These are phyloP conservation scores for Leccinum pallidistipes DNA, from an alignment of 1,284 basidiomycete genomes.

Conservation along the genomic window DNA sequence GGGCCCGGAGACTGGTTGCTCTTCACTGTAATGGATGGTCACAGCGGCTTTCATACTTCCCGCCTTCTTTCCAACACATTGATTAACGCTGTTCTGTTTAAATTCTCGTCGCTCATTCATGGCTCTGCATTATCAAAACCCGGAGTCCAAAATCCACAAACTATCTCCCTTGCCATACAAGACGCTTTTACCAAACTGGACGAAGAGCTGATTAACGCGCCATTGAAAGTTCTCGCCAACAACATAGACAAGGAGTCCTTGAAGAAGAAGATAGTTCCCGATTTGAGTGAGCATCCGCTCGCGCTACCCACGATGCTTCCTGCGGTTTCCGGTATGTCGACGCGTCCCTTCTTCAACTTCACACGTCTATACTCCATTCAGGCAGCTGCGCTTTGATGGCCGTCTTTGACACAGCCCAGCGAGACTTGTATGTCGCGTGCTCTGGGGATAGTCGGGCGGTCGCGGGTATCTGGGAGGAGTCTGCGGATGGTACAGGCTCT, in stretches of 20 bases:
- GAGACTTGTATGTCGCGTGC: conserved; percentile 85
- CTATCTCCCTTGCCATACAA: conserved; percentile 72
- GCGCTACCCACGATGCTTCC: conserved; percentile 73
- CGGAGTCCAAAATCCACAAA: conserved; percentile 50
- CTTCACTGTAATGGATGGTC: conserved; percentile 93
- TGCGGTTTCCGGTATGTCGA: conserved; percentile 63
- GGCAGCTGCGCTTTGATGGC: conserved; percentile 90
- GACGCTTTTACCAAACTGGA: conserved; percentile 81
- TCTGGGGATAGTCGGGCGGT: conserved; percentile 96
- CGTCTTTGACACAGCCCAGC: conserved; percentile 79
- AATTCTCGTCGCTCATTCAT: conserved; percentile 60
- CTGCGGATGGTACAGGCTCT: conserved; percentile 53
- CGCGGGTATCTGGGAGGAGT: conserved; percentile 86
- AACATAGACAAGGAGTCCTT: conserved; percentile 51
- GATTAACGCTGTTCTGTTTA: conserved; percentile 83
- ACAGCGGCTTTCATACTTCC: conserved; percentile 81
- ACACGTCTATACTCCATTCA: conserved; percentile 25
- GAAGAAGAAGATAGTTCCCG: conserved; percentile 56
- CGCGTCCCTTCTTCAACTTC: not conserved
- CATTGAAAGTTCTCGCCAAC: conserved; percentile 69
- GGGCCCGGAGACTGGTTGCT: conserved; percentile 75
- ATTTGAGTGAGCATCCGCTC: conserved; percentile 70
- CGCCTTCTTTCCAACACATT: conserved; percentile 82
- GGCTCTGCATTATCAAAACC: conserved; percentile 37
- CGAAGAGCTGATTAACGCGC: conserved; percentile 74